Evolutionary conservation across 2,329 filamentous ascomycete genomes (phyloP).

Genomic region (Nigrospora osmanthi): DNA sequence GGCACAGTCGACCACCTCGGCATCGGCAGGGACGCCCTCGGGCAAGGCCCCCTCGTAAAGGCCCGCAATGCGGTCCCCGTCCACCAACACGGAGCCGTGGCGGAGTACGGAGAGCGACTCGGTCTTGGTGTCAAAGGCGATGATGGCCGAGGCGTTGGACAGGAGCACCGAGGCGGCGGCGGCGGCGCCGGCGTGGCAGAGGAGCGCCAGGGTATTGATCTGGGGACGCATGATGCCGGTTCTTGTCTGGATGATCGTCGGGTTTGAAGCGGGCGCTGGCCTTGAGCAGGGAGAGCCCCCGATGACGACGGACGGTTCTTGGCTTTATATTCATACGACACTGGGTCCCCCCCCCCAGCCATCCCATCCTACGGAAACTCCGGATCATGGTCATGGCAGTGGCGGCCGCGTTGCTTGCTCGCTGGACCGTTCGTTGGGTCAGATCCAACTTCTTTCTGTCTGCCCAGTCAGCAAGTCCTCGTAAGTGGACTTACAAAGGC

Average conservation of each 20-base stretch:
- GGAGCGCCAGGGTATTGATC: constrained; percentile 8
- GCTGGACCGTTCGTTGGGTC: no score
- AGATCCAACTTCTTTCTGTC: no score
- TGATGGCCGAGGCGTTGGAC: constrained; percentile 17
- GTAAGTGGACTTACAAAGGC: no score
- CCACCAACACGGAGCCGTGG: constrained; percentile 23
- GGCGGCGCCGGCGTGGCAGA: constrained; percentile 21
- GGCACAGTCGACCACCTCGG: constrained; percentile 36
- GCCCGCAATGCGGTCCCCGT: constrained; percentile 22
- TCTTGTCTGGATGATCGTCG: not conserved
- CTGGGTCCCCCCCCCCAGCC: no score
- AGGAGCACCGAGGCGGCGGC: constrained; percentile 14
- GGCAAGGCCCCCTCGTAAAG: constrained; percentile 16
- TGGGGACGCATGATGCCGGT: constrained; percentile 7
- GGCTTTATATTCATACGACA: no score
- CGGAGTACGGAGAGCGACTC: constrained; percentile 18
- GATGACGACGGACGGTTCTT: no score
- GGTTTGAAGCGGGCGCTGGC: no score
- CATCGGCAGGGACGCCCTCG: constrained; percentile 15
- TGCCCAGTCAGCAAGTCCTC: no score
- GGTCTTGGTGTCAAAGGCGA: constrained; percentile 15
- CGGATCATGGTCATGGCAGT: no score
- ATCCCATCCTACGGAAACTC: no score
- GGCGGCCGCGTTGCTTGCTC: no score
- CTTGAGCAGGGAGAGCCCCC: no score